Evolutionary conservation across 495 filamentous ascomycete species (phyloP), one percentile per base, ranked within the genome.

Genomic region (Tuber microsphaerosporum): DNA sequence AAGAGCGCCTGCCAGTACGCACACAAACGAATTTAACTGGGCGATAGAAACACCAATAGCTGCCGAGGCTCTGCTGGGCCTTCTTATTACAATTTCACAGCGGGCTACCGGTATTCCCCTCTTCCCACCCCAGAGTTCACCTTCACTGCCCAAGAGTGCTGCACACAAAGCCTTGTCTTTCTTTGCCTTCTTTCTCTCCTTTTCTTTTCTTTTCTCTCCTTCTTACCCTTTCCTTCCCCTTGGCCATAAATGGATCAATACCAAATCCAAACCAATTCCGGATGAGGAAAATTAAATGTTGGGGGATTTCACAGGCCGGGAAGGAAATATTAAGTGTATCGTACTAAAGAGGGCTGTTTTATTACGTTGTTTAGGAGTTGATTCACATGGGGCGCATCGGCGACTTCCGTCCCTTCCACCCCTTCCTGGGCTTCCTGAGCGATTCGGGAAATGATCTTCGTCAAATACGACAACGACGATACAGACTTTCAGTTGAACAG

Each of bases 271-370:
- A 14, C 56, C 56, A 65, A 31, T 65, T 65, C 56, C 26, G n/a
- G 56, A 65, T 31, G 56, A 65, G 56, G 56, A 65, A 65, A 65
- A 65, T 65, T 65, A 65, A 65, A 65, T 65, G 26, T 31, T 31
- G 3, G 26, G 51, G 56, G n/a, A 65, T n/a, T 17, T 6, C 48
- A 56, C 22, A 56, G 56, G 56, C 56, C 56, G 31, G 56, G 26
- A 65, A 17, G 14, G n/a, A 65, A 65, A 65, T n/a, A 65, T 65
- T 31, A 31, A n/a, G 31, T 65, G 56, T 31, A 31, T 31, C 12
- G n/a, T 65, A 3, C 26, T 22, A 65, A 17, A 31, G 56, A 31
- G 16, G 31, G 56, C n/a, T n/a, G 56, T 65, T 65, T 31, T 65
- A 65, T 31, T 17, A 65, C 10, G 56, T 65, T 65, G 56, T 65